Conservation (phyloP, 805 yeast genomes). For the Schwanniomyces yamadae region DNA sequence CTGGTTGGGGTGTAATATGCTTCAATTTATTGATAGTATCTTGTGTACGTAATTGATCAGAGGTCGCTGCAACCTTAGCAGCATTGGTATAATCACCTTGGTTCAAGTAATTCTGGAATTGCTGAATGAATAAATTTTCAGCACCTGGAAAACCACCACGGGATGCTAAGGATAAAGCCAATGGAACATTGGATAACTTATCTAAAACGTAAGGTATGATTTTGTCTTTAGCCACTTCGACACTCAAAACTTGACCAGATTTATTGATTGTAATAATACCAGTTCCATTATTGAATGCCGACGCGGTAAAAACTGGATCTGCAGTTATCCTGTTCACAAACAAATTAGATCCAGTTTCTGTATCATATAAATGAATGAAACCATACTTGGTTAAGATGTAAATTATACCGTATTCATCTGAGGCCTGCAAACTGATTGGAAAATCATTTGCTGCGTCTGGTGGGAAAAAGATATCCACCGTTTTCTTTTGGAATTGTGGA, state of each 20-base stretch:
- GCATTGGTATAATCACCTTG: slow-evolving; percentile 89
- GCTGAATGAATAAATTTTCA: slow-evolving; percentile 85
- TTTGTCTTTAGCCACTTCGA: slow-evolving; percentile 80
- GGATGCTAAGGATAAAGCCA: slow-evolving; percentile 86
- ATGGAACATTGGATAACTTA: slow-evolving; percentile 78
- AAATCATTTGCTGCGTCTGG: slow-evolving; percentile 95
- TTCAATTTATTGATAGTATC: slow-evolving; percentile 92
- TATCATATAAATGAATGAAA: slow-evolving; percentile 91
- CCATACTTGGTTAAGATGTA: slow-evolving; percentile 94
- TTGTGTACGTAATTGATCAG: slow-evolving; percentile 88
- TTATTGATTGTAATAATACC: slow-evolving; percentile 95
- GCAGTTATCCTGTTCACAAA: slow-evolving; percentile 96
- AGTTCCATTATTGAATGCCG: slow-evolving; percentile 63
- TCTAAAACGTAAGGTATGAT: slow-evolving; percentile 87
- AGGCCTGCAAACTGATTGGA: slow-evolving; percentile 89
- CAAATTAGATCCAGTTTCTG: slow-evolving; percentile 87
- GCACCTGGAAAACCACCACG: slow-evolving; percentile 98
- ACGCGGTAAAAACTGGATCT: slow-evolving; percentile 90
- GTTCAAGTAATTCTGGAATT: slow-evolving; percentile 79
- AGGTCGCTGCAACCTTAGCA: slow-evolving; percentile 95
- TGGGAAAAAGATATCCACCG: slow-evolving; percentile 92
- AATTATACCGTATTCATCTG: slow-evolving; percentile 80
- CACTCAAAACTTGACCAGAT: slow-evolving; percentile 91
- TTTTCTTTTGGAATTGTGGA: slow-evolving; percentile 84
- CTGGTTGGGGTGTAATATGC: slow-evolving; percentile 86